Evolutionary conservation across 257 asterid species (phyloP).

Genomic region (Plectranthus barbatus): DNA sequence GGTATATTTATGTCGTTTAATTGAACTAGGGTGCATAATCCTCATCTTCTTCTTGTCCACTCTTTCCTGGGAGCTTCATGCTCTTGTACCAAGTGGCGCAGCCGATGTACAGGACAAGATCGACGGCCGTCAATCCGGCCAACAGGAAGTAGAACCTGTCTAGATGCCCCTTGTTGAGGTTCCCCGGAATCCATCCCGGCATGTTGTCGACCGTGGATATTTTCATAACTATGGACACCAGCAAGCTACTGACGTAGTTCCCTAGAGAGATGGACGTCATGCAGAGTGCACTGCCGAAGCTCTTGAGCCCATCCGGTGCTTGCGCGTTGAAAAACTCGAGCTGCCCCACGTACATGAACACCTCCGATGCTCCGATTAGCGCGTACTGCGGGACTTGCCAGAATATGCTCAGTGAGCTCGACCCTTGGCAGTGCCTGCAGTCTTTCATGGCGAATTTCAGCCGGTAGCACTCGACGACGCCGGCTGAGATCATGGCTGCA

Average conservation of each 20-base stretch:
- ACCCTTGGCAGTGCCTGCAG: constrained; percentile 64
- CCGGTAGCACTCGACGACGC: constrained; percentile 67
- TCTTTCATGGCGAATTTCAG: constrained; percentile 53
- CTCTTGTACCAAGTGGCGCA: constrained; percentile 66
- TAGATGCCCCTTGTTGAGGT: constrained; percentile 76
- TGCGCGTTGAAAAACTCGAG: constrained; percentile 84
- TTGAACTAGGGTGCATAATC: constrained; percentile 28
- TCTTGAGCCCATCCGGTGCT: constrained; percentile 84
- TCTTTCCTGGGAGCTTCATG: constrained; percentile 43
- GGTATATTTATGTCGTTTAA: not conserved
- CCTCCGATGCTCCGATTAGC: constrained; percentile 76
- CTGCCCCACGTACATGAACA: too few species aligned
- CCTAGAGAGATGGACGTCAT: constrained; percentile 94
- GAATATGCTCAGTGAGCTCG: constrained; percentile 78
- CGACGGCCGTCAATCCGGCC: constrained; percentile 64
- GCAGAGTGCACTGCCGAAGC: constrained; percentile 93
- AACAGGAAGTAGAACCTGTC: constrained; percentile 77
- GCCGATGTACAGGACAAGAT: constrained; percentile 48
- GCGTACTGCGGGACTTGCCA: constrained; percentile 96
- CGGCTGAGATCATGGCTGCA: constrained; percentile 74
- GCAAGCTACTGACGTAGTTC: constrained; percentile 73
- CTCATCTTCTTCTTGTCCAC: constrained; percentile 14
- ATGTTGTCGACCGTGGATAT: constrained; percentile 53
- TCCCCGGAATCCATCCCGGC: constrained; percentile 93
- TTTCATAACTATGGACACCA: constrained; percentile 76